Conservation (phyloP, 73 alveolate genomes). For the Urostyla sp. region DNA sequence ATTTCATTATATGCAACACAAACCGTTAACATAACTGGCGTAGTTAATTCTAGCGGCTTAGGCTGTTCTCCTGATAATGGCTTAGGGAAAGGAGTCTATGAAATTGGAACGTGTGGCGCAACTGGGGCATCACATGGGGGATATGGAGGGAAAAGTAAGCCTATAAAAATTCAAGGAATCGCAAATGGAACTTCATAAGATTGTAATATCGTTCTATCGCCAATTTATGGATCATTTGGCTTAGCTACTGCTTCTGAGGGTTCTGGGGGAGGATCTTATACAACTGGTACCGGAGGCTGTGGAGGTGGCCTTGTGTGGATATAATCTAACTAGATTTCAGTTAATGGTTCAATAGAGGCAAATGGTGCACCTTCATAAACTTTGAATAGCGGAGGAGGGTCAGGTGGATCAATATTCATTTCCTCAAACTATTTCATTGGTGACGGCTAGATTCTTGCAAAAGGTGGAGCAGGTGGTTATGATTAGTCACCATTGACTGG, state of each 20-base stretch:
- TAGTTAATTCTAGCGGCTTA: constrained; percentile 15
- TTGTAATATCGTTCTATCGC: background rate
- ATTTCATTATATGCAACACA: background rate
- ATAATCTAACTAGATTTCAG: background rate
- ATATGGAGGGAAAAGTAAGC: background rate
- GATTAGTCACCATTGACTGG: too few relatives aligned
- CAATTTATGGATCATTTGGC: constrained; percentile 15
- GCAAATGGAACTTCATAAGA: background rate
- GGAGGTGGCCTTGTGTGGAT: constrained; percentile 67
- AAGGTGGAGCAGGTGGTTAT: constrained; percentile 62
- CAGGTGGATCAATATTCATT: constrained; percentile 60
- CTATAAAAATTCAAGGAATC: background rate
- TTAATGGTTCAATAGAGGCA: constrained; percentile 34
- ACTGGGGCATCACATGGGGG: constrained; percentile 59
- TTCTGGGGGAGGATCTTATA: constrained; percentile 42
- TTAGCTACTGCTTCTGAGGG: constrained; percentile 16
- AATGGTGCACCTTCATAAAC: constrained; percentile 43
- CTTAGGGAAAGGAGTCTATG: background rate
- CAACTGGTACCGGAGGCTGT: constrained; percentile 26
- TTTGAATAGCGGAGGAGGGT: constrained; percentile 55
- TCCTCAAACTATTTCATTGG: constrained; percentile 18
- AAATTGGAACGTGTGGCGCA: constrained; percentile 15
- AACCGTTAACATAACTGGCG: constrained; percentile 7
- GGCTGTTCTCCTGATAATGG: constrained; percentile 46
- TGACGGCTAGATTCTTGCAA: constrained; percentile 23